Evolutionary conservation across 164 flowering plant species (phyloP).

Genomic region (Hamamelis virginiana): DNA sequence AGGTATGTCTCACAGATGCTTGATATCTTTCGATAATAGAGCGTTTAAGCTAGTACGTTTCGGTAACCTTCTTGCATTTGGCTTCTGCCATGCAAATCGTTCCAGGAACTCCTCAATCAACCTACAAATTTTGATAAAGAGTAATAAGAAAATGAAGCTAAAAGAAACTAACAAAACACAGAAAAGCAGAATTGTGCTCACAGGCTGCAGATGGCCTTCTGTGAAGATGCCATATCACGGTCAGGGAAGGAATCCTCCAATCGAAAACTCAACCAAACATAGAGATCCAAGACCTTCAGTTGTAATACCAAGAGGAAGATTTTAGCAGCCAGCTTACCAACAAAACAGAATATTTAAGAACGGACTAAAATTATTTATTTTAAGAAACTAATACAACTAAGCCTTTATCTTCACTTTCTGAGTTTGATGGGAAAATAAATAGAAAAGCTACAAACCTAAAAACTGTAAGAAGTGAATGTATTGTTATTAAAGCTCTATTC

Average conservation of each 20-base stretch:
- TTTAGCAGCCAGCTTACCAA: conserved; percentile 3
- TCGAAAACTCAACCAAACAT: conserved; percentile 95
- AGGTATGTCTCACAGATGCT: conserved; percentile 12
- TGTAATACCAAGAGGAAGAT: not conserved
- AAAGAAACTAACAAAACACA: not conserved
- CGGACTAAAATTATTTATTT: not conserved
- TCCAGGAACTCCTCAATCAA: conserved; percentile 88
- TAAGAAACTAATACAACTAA: not conserved
- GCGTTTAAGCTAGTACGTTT: conserved; percentile 11
- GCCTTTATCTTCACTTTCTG: not conserved
- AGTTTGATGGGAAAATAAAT: not conserved
- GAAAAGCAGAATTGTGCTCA: conserved; percentile 31
- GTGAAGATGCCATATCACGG: conserved; percentile 78
- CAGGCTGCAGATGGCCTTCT: conserved; percentile 84
- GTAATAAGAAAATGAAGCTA: not conserved
- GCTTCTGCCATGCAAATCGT: conserved; percentile 61
- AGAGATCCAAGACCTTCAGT: conserved; percentile 85
- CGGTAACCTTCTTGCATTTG: conserved; percentile 29
- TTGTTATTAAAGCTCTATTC: no score
- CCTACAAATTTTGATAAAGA: conserved; percentile 33
- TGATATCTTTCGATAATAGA: conserved; percentile 12
- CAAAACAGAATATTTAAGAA: not conserved
- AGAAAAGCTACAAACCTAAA: no score
- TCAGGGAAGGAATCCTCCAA: conserved; percentile 89
- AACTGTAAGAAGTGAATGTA: no score